Evolutionary conservation across 176 grass and related monocot genomes (phyloP), one percentile per base, ranked within the genome.

Genomic region (Eragrostis curvula): DNA sequence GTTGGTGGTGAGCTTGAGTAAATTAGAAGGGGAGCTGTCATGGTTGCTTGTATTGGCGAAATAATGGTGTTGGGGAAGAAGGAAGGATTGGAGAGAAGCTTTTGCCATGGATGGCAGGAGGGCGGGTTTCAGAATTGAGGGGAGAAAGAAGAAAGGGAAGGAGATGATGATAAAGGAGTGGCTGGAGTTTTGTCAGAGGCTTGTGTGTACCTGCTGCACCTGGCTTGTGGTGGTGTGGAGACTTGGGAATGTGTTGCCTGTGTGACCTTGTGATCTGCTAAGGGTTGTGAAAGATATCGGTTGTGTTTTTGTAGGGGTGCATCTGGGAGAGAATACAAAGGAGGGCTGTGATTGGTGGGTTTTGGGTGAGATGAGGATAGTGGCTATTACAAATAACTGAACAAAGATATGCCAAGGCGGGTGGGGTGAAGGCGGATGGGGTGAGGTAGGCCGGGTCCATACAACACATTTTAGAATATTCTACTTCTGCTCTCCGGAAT

Each of bases 331-430:
- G 73, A 86, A 59, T 82, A 71, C 76, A 85, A 76, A 42, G 83
- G 79, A 61, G 80, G 46, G 52, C 65, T 94, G 75, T 87, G 91
- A 99, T 99, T 99, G 97, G 97, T 85, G 48, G 85, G 79, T 73
- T 89, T 8, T 85, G 91, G 97, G 93, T 99, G 93, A 94, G 96
- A 55, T 49, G 57, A 76, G 86, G 88, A 87, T 91, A 86, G 71
- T 27, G 79, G 64, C 66, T 74, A 79, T 89, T 71, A 60, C 74
- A 72, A 77, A 82, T 68, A 67, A 67, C 70, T 53, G 24, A 46
- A 45, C 16, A 23, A 12, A 59, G 68, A 59, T 49, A 30, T 68
- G 63, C 15, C 68, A 41, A 32, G 50, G 65, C 56, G 25, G 40
- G 44, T 41, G 63, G 41, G 48, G 55, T 30, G 77, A 82, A 32